A percentile compares a stretch with the other conserved stretches of the same genome.
phyloP scores from a whole-genome alignment of 1,284 basidiomycete species.

The Meira miltonrushii region DNA sequence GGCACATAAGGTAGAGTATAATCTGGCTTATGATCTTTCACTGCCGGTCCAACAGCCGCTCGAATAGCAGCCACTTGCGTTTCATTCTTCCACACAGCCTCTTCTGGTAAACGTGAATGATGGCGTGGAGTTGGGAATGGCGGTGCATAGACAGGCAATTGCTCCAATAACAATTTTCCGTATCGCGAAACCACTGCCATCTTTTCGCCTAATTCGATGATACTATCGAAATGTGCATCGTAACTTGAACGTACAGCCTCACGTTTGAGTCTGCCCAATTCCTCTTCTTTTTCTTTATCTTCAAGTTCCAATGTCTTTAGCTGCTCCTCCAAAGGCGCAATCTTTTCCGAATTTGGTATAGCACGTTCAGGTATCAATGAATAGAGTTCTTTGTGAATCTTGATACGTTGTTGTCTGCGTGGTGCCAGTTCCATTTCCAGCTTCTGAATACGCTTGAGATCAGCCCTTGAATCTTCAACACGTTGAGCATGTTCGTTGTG shows the following conservation, averaged over 20 bases:
- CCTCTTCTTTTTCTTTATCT: constrained; percentile 37
- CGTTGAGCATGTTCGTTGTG: constrained; percentile 32
- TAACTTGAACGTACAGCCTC: constrained; percentile 10
- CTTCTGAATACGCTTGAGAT: constrained; percentile 35
- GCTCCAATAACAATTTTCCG: constrained; percentile 34
- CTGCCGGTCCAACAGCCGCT: constrained; percentile 30
- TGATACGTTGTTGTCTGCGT: constrained; percentile 27
- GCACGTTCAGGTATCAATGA: constrained; percentile 35
- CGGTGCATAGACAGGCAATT: constrained; percentile 29
- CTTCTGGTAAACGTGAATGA: constrained; percentile 18
- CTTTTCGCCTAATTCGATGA: constrained; percentile 45
- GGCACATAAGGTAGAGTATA: constrained; percentile 19
- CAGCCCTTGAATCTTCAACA: constrained; percentile 28
- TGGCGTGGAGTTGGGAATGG: constrained; percentile 24
- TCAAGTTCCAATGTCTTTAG: constrained; percentile 30
- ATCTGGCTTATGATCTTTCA: constrained; percentile 23
- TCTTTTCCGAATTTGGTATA: constrained; percentile 16
- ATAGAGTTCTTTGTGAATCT: constrained; percentile 35
- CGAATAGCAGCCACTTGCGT: constrained; percentile 31
- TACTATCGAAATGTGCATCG: constrained; percentile 28
- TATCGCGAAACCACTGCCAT: constrained; percentile 37
- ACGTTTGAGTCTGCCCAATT: constrained; percentile 29
- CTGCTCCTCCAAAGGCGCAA: constrained; percentile 24
- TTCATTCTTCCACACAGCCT: constrained; percentile 34
- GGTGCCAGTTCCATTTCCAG: constrained; percentile 32